Percentiles rank a stretch among this genome's conserved stretches.
phyloP scores from a whole-genome alignment of 2,329 filamentous ascomycete species.

The Madurella mycetomatis region DNA sequence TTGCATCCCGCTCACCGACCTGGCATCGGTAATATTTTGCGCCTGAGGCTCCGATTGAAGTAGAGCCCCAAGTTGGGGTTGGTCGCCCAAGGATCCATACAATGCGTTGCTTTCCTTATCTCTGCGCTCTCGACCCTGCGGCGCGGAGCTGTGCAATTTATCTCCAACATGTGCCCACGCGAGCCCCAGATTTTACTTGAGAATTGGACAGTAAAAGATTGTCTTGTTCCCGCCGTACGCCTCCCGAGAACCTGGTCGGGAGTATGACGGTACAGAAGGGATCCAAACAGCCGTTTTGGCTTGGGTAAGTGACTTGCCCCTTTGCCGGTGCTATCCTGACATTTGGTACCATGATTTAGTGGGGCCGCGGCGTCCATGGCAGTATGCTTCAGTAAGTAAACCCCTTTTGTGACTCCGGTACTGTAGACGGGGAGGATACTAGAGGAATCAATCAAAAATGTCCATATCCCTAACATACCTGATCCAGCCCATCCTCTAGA shows the following conservation, averaged over 20 bases:
- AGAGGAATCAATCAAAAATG: not conserved
- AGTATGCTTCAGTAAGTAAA: slow-evolving; percentile 24
- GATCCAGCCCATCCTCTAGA: slow-evolving; percentile 21
- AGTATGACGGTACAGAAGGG: slow-evolving; percentile 15
- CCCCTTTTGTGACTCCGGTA: not conserved
- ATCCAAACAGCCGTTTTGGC: slow-evolving; percentile 24
- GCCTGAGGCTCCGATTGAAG: not conserved
- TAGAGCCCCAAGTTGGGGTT: not conserved
- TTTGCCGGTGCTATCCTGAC: not conserved
- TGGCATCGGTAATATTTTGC: not conserved
- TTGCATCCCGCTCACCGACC: not conserved
- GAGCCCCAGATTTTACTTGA: not conserved
- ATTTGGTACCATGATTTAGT: slow-evolving; percentile 8
- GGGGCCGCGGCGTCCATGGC: slow-evolving; percentile 25
- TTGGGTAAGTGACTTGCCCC: slow-evolving; percentile 17
- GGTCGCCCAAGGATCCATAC: not conserved
- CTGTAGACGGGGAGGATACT: not conserved
- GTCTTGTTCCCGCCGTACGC: not conserved
- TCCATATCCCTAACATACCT: slow-evolving; percentile 3
- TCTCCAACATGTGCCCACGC: not conserved
- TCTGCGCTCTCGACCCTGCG: too few relatives aligned
- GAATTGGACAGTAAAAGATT: not conserved
- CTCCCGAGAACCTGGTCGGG: slow-evolving; percentile 3
- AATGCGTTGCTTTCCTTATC: not conserved
- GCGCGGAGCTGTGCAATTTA: not conserved